Evolutionary conservation across 2,329 filamentous ascomycete species (phyloP).

Genomic region (Drechslerella dactyloides): DNA sequence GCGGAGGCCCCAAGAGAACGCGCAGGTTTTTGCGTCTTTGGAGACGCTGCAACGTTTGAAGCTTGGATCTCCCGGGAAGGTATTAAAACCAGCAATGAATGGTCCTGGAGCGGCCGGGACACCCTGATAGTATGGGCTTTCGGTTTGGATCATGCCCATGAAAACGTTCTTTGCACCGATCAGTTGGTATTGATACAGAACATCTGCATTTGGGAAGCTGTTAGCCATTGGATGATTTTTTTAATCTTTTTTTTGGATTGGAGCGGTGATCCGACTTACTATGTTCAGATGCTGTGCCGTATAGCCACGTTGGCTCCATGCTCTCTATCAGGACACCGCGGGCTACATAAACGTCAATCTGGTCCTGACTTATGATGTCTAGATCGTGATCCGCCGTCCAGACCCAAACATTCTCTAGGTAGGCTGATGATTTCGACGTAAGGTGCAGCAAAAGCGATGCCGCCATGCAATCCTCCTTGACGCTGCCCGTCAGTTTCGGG

Average conservation of each 20-base stretch:
- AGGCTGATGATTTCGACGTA: conserved; percentile 69
- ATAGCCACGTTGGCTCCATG: conserved; percentile 65
- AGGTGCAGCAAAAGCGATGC: conserved; percentile 74
- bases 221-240: no score
- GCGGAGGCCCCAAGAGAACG: conserved; percentile 57
- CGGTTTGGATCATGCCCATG: conserved; percentile 71
- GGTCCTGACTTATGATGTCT: conserved; percentile 59
- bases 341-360: conserved; percentile 68
- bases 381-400: conserved; percentile 80
- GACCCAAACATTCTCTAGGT: conserved; percentile 79
- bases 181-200: conserved; percentile 75
- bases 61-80: not conserved
- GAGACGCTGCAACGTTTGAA: conserved; percentile 54
- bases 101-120: not conserved
- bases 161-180: conserved; percentile 67
- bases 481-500: conserved; percentile 68
- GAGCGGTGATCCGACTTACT: no score
- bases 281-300: conserved; percentile 71
- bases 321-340: conserved; percentile 64
- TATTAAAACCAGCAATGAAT: not conserved
- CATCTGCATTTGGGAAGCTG: no score
- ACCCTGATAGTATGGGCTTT: conserved; percentile 72
- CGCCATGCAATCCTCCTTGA: conserved; percentile 73
- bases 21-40: conserved; percentile 54
- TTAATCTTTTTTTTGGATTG: no score